Percentiles rank a stretch among this genome's conserved stretches.
Evolutionary conservation across 805 yeast genomes (phyloP).

Genomic region (Pichia eremophila): DNA sequence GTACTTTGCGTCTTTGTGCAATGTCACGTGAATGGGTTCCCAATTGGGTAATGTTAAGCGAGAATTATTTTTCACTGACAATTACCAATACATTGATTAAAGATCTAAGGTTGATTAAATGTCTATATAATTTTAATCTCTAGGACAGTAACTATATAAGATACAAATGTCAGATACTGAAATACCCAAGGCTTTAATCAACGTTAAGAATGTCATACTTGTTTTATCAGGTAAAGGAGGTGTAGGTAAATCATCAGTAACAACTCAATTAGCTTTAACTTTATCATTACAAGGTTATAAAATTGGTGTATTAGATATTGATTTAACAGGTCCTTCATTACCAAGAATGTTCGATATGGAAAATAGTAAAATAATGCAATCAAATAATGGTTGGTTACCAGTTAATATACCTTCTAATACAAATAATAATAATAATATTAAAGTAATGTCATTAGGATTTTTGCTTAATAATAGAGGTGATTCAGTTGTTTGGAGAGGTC

Average conservation of each 20-base stretch:
- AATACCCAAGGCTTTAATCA: conserved; percentile 22
- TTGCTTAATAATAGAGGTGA: conserved; percentile 74
- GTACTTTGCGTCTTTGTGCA: too few species aligned
- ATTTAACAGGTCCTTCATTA: conserved; percentile 90
- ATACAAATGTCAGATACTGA: conserved; percentile 14
- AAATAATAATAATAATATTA: conserved; percentile 20
- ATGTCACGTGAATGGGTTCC: background rate
- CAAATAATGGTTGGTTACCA: conserved; percentile 93
- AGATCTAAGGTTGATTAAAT: too few species aligned
- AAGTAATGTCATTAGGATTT: conserved; percentile 84
- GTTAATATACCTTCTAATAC: conserved; percentile 39
- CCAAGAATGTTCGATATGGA: conserved; percentile 97
- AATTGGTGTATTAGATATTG: conserved; percentile 95
- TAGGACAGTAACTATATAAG: too few species aligned
- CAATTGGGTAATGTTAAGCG: background rate
- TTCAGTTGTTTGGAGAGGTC: conserved; percentile 97
- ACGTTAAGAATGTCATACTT: conserved; percentile 68
- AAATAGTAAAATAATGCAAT: conserved; percentile 65
- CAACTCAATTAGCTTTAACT: conserved; percentile 87
- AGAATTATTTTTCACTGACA: too few species aligned
- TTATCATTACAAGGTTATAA: conserved; percentile 59
- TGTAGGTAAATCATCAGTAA: conserved; percentile 93
- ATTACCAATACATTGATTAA: too few species aligned
- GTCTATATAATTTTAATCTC: too few species aligned
- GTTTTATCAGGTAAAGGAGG: conserved; percentile 95